Evolutionary conservation across 768 basidiomycete genomes (phyloP).

Genomic region (Leucocoprinus sp.): DNA sequence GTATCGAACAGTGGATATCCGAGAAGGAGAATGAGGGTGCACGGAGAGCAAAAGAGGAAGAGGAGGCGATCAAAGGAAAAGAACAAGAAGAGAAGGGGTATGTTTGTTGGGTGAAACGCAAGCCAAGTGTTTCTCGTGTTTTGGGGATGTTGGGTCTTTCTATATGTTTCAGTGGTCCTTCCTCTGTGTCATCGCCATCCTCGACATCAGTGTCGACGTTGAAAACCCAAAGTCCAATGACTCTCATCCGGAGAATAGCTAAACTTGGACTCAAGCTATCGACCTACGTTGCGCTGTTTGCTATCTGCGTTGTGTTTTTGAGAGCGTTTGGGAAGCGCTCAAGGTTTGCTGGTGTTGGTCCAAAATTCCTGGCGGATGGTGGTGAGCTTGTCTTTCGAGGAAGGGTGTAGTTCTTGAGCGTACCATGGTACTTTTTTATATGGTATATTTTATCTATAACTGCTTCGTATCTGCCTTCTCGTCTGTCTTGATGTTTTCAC

Average conservation of each 20-base stretch:
- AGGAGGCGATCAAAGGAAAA: too few species aligned
- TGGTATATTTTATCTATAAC: too few species aligned
- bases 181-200: background rate
- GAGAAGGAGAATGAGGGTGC: background rate
- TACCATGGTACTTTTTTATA: too few species aligned
- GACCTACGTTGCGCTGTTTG: background rate
- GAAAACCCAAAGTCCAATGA: background rate
- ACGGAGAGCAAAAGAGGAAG: background rate
- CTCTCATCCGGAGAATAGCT: background rate
- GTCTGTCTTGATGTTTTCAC: too few species aligned
- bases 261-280: background rate
- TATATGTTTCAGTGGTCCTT: background rate
- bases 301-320: background rate
- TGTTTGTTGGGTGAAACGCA: background rate
- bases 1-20: background rate
- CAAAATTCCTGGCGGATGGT: too few species aligned
- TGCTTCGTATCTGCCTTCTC: too few species aligned
- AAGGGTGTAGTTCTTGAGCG: too few species aligned
- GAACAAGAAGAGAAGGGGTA: too few species aligned
- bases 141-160: conserved; percentile 7
- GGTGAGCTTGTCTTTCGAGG: too few species aligned
- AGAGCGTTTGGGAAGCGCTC: background rate
- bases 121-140: conserved; percentile 1
- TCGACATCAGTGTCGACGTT: background rate
- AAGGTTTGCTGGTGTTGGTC: background rate